A percentile compares a stretch with the other conserved stretches of the same genome.
These are phyloP conservation scores for Fusarium pininemorale DNA, from an alignment of 2,329 filamentous ascomycete species.

Conservation along the genomic window DNA sequence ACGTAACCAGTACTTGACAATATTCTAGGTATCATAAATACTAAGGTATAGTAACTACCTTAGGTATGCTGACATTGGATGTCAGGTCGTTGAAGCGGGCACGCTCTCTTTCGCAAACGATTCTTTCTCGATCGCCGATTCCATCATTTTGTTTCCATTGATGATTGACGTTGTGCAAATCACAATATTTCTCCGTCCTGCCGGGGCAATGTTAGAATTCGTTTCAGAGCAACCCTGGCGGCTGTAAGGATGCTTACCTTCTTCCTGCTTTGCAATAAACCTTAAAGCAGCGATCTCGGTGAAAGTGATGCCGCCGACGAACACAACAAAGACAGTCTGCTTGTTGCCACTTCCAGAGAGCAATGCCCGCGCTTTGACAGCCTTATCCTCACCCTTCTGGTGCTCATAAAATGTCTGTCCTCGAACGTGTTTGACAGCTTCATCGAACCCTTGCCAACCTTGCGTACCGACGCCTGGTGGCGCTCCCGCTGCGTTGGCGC, in stretches of 20 bases:
- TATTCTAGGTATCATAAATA: constrained; percentile 32
- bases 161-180: constrained; percentile 94
- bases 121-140: constrained; percentile 79
- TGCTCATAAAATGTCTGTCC: constrained; percentile 91
- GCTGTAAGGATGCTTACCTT: constrained; percentile 59
- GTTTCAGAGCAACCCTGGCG: neutral
- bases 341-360: constrained; percentile 80
- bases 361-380: constrained; percentile 84
- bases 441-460: constrained; percentile 94
- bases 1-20: constrained; percentile 8
- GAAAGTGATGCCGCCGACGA: constrained; percentile 95
- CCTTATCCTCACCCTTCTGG: constrained; percentile 93
- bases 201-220: constrained; percentile 19
- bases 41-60: neutral
- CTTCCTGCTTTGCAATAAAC: constrained; percentile 87
- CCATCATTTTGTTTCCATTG: constrained; percentile 89
- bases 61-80: neutral
- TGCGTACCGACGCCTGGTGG: constrained; percentile 68
- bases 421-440: constrained; percentile 85
- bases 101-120: constrained; percentile 62
- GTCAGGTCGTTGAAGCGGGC: constrained; percentile 31
- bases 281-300: constrained; percentile 94
- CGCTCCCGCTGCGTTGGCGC: constrained; percentile 44
- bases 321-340: constrained; percentile 95
- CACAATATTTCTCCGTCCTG: constrained; percentile 81